Percentiles rank a stretch among this genome's conserved stretches.
Conservation (phyloP, 352 stramenopile genomes). For the Phytophthora chlamydospora region DNA sequence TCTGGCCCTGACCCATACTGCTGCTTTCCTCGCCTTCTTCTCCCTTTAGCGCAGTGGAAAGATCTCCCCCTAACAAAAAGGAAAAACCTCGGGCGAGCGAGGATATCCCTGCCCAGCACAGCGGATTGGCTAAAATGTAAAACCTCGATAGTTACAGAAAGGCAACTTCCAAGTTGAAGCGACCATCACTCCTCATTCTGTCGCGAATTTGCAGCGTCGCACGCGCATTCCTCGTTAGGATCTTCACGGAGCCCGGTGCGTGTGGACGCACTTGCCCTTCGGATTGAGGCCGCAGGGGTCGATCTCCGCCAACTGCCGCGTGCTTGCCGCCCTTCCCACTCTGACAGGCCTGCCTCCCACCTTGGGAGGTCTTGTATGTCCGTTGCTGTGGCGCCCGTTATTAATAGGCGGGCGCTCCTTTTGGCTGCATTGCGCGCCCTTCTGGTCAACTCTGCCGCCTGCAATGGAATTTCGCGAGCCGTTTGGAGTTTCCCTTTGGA, state of each 20-base stretch:
- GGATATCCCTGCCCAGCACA: too few relatives aligned
- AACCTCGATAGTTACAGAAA: neutral
- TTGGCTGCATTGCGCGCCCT: constrained; percentile 11
- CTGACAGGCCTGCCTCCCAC: neutral
- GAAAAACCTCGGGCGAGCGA: constrained; percentile 15
- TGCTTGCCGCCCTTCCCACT: neutral
- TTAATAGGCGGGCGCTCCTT: constrained; percentile 29
- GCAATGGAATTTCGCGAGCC: constrained; percentile 25
- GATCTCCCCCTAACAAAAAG: constrained; percentile 25
- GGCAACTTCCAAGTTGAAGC: constrained; percentile 25
- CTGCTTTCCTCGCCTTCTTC: constrained; percentile 21
- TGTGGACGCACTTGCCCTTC: neutral
- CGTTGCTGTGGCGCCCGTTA: constrained; percentile 29
- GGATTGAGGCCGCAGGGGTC: neutral
- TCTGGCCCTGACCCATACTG: constrained; percentile 88
- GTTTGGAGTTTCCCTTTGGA: constrained; percentile 34
- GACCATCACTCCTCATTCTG: constrained; percentile 21
- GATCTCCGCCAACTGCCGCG: constrained; percentile 24
- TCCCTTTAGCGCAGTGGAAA: constrained; percentile 25
- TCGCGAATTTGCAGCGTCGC: too few relatives aligned
- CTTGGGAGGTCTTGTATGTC: constrained; percentile 14
- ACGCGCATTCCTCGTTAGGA: neutral
- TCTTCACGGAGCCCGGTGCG: neutral
- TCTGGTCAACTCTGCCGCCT: neutral
- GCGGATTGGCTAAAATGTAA: neutral